Conservation (phyloP, 495 filamentous ascomycete genomes). For the Achaetomiella virescens region DNA sequence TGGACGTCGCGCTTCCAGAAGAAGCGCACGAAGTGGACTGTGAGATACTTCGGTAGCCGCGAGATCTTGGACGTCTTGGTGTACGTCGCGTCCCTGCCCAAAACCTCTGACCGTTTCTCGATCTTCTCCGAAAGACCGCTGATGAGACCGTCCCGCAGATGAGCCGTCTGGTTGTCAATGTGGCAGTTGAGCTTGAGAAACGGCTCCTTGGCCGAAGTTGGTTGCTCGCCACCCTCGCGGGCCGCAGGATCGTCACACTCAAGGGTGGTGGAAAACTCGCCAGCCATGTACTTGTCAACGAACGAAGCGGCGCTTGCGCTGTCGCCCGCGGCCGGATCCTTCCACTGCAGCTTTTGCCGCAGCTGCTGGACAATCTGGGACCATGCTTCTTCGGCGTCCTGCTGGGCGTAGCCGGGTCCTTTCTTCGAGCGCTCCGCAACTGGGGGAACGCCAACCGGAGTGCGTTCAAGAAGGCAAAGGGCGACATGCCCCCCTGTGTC, state of each 20-base stretch:
- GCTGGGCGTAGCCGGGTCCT: conserved; percentile 81
- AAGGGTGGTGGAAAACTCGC: conserved; percentile 66
- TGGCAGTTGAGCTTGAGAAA: conserved; percentile 96
- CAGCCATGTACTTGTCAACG: conserved; percentile 84
- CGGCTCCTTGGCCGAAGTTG: conserved; percentile 56
- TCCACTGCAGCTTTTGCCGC: conserved; percentile 68
- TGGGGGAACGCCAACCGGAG: conserved; percentile 82
- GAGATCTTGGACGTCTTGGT: conserved; percentile 86
- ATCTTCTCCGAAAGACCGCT: conserved; percentile 80
- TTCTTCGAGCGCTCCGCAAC: conserved; percentile 76
- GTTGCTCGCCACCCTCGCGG: conserved; percentile 67
- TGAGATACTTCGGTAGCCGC: conserved; percentile 87
- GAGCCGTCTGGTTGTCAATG: conserved; percentile 78
- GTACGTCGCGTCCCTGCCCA: conserved; percentile 75
- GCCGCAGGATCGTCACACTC: conserved; percentile 79
- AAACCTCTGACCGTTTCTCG: conserved; percentile 73
- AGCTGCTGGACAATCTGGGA: conserved; percentile 90
- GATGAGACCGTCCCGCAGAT: conserved; percentile 78
- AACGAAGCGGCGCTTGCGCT: conserved; percentile 57
- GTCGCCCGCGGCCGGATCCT: conserved; percentile 33
- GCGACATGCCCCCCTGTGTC: conserved; percentile 83
- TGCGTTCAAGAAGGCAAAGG: conserved; percentile 76
- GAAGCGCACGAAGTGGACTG: conserved; percentile 96
- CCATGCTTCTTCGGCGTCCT: conserved; percentile 98
- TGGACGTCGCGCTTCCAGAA: conserved; percentile 91